Evolutionary conservation across 495 filamentous ascomycete genomes (phyloP).

Genomic region (Aspergillus panamensis): DNA sequence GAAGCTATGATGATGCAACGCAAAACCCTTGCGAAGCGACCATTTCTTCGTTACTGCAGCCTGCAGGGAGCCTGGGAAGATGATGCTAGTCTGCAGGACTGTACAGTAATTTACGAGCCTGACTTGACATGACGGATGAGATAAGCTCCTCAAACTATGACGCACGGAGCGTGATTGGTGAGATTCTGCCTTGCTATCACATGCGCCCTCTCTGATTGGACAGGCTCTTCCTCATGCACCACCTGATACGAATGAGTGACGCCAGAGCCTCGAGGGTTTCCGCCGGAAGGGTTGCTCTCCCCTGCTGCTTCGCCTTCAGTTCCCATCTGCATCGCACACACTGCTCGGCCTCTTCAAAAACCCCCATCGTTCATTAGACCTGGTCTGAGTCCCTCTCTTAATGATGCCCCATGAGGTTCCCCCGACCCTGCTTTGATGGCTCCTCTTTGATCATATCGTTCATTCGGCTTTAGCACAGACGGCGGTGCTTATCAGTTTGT

Average conservation of each 20-base stretch:
- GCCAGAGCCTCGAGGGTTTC: conserved; percentile 15
- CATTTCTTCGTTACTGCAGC: not conserved
- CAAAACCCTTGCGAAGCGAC: not conserved
- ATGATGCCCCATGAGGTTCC: conserved; percentile 11
- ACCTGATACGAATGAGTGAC: conserved; percentile 31
- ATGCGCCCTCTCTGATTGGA: conserved; percentile 23
- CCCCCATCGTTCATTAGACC: conserved; percentile 1
- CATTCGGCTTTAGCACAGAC: conserved; percentile 2
- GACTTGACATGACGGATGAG: conserved; percentile 12
- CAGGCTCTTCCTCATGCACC: not conserved
- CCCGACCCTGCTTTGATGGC: conserved; percentile 17
- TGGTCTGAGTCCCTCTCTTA: conserved; percentile 11
- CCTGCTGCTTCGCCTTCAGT: conserved; percentile 12
- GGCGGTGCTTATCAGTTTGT: conserved; percentile 21
- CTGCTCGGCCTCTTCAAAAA: conserved; percentile 12
- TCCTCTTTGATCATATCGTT: conserved; percentile 2
- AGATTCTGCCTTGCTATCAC: conserved; percentile 7
- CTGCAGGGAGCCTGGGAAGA: not conserved
- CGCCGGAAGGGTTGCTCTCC: conserved; percentile 8
- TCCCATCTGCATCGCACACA: conserved; percentile 12
- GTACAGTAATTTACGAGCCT: conserved; percentile 3
- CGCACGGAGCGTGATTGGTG: not conserved
- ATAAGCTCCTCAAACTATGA: conserved; percentile 13
- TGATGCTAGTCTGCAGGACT: not conserved
- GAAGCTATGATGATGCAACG: not conserved